Evolutionary conservation across 345 rosid genomes (phyloP).

Genomic region (Eucalyptus microcorys): DNA sequence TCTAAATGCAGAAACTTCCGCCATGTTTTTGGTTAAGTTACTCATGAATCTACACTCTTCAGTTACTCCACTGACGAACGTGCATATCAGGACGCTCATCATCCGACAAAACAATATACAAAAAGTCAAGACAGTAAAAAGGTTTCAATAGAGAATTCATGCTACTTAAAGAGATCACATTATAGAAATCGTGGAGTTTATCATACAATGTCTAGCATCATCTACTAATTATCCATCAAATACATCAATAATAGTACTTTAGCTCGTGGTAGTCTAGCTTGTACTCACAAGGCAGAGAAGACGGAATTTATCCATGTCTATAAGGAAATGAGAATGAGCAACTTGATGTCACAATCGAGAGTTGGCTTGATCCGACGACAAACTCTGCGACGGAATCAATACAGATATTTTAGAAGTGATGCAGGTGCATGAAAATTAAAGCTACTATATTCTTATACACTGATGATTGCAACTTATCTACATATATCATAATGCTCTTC

Average conservation of each 20-base stretch:
- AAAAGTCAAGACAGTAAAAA: neutral
- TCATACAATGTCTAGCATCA: neutral
- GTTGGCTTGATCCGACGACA: conserved; percentile 16
- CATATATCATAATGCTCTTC: neutral
- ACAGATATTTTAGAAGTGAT: neutral
- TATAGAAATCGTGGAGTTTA: neutral
- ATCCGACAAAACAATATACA: neutral
- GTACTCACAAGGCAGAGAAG: neutral
- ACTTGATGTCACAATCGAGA: conserved; percentile 11
- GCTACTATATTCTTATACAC: neutral
- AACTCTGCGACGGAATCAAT: conserved; percentile 39
- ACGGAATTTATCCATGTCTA: neutral
- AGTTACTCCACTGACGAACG: neutral
- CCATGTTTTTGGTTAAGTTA: neutral
- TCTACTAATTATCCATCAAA: neutral
- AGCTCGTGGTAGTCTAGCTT: neutral
- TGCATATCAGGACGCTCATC: neutral
- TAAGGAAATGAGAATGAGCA: neutral
- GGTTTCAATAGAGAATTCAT: neutral
- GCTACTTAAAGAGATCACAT: neutral
- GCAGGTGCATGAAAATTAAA: neutral
- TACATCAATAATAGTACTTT: neutral
- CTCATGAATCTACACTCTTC: neutral
- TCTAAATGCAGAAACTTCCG: neutral
- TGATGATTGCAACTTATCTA: neutral